These are phyloP conservation scores for Psidium guajava DNA, from an alignment of 345 rosid species.

Conservation along the genomic window DNA sequence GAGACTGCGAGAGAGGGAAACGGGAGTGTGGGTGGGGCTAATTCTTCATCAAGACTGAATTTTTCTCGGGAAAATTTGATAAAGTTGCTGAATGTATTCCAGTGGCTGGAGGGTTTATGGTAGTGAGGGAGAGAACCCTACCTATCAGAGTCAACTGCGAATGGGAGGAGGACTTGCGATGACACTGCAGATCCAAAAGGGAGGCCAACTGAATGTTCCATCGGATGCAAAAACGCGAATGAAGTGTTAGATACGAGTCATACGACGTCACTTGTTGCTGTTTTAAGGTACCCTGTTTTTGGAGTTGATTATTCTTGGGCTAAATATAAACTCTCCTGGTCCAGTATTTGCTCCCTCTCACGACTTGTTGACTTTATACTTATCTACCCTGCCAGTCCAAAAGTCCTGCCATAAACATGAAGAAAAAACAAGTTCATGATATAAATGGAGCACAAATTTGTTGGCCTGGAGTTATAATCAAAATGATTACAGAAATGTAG, in stretches of 20 bases:
- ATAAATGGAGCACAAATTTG: not conserved
- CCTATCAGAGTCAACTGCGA: not conserved
- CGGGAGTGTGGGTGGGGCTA: not conserved
- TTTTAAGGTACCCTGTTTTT: not conserved
- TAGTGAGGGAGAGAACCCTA: not conserved
- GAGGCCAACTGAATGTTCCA: not conserved
- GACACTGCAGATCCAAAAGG: not conserved
- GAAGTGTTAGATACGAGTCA: too few species aligned
- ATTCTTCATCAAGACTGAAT: not conserved
- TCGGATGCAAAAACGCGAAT: not conserved
- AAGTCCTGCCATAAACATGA: not conserved
- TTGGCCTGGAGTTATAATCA: not conserved
- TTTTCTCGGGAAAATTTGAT: not conserved
- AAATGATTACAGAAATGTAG: not conserved
- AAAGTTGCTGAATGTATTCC: not conserved
- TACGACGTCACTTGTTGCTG: not conserved
- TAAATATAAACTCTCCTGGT: too few species aligned
- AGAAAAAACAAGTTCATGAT: not conserved
- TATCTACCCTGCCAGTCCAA: not conserved
- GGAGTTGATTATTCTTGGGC: not conserved
- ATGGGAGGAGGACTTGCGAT: not conserved
- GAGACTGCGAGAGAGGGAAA: not conserved
- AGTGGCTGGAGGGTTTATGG: not conserved
- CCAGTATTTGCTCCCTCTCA: not conserved
- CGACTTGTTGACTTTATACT: not conserved